Percentiles rank a stretch among this genome's conserved stretches.
Conservation (phyloP, 2,329 filamentous ascomycete species). For the Metarhizium humberi region DNA sequence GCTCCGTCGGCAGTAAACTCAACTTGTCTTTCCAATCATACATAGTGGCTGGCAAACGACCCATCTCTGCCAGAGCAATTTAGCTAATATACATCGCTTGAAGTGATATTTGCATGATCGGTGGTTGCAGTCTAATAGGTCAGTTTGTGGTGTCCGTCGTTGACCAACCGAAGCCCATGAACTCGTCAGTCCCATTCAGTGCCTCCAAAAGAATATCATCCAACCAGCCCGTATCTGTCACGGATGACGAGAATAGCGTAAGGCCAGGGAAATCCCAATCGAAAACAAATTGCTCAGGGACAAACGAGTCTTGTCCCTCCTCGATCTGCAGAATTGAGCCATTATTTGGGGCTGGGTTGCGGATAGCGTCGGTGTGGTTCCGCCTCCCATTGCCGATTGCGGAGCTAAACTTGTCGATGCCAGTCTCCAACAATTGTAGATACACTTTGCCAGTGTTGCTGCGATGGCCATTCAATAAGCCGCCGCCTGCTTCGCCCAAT, state of each 20-base stretch:
- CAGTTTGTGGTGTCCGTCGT: neutral
- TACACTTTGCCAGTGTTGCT: slow-evolving; percentile 25
- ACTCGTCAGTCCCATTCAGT: slow-evolving; percentile 13
- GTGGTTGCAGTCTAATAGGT: too few relatives aligned
- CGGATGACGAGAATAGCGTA: slow-evolving; percentile 27
- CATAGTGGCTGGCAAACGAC: neutral
- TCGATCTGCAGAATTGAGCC: neutral
- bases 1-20: neutral
- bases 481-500: slow-evolving; percentile 14
- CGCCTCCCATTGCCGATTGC: neutral
- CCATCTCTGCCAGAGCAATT: neutral
- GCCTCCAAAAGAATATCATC: slow-evolving; percentile 11
- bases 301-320: slow-evolving; percentile 32
- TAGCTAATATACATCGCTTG: neutral
- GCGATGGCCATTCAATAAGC: slow-evolving; percentile 11
- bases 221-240: slow-evolving; percentile 15
- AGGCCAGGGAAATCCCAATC: slow-evolving; percentile 49
- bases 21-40: neutral
- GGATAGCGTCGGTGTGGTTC: neutral
- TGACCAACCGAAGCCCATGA: slow-evolving; percentile 11
- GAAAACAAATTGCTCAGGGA: slow-evolving; percentile 45
- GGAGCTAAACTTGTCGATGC: slow-evolving; percentile 12
- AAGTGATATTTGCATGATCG: too few relatives aligned
- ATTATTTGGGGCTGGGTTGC: neutral
- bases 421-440: slow-evolving; percentile 14